Evolutionary conservation across 1,139 yeast genomes (phyloP).

Genomic region (Hemisphaericaspora lyxosophila): DNA sequence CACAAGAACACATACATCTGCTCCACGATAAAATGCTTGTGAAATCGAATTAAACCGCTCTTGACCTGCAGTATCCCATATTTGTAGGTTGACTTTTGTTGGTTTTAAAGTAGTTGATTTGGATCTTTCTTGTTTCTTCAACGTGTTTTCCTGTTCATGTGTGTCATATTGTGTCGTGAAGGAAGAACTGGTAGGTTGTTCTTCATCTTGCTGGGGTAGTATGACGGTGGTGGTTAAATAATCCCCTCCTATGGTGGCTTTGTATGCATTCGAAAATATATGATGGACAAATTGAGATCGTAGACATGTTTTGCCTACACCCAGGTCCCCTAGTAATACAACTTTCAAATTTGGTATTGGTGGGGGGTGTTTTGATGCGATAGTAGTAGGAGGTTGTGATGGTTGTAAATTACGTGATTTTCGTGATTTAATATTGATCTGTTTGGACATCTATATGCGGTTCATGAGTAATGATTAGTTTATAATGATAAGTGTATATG

Average conservation of each 20-base stretch:
- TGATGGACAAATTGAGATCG: slow-evolving; percentile 60
- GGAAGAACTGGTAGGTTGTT: not conserved
- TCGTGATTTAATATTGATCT: not conserved
- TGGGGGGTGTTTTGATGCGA: not conserved
- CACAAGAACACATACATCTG: slow-evolving; percentile 57
- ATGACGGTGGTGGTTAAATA: slow-evolving; percentile 49
- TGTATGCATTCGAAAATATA: slow-evolving; percentile 56
- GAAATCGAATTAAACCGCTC: slow-evolving; percentile 61
- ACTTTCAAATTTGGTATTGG: slow-evolving; percentile 38
- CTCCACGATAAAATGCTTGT: slow-evolving; percentile 60
- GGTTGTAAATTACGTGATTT: not conserved
- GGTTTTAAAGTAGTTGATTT: not conserved
- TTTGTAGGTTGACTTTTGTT: slow-evolving; percentile 43
- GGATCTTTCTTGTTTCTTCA: not conserved
- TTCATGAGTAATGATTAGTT: not conserved
- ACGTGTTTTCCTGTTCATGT: not conserved
- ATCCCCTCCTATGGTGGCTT: slow-evolving; percentile 65
- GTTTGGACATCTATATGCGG: not conserved
- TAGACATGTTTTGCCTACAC: slow-evolving; percentile 63
- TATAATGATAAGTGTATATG: too few relatives aligned
- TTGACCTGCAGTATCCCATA: slow-evolving; percentile 72
- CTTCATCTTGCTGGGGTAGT: slow-evolving; percentile 8
- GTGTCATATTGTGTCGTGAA: not conserved
- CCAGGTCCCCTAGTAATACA: slow-evolving; percentile 58
- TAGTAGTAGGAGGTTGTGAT: not conserved